Evolutionary conservation across 1,139 yeast species (phyloP), one percentile per base, ranked within the genome.

Genomic region (Suhomyces choctaworum): DNA sequence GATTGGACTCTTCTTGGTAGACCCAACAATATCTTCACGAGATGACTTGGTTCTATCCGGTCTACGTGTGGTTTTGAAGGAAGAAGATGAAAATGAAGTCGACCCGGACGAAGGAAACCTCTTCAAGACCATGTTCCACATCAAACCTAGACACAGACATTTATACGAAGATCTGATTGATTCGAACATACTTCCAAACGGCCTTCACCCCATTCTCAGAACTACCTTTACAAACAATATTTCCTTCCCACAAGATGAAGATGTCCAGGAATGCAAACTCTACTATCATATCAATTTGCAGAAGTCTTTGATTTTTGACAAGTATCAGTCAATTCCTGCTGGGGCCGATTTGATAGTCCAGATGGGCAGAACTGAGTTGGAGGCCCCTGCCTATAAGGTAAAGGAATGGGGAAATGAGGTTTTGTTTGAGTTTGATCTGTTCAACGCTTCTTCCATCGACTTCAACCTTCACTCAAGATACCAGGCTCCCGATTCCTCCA

Each of bases 371-470:
- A 42, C 49, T 9, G 70, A 70, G 44, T 50, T 70, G 39, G 76
- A 70, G 44, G 50, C 66, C n/a, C 76, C 76, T 0, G 73, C 55
- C 26, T 70, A 70, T 45, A 53, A 56, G 23, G 50, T 68, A 1
- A 33, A 42, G 2, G 58, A 59, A 39, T 70, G 76, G 76, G 76
- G 76, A 0, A 62, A 56, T 37, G 74, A 69, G 40, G 39, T 67
- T 3, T 47, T 70, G 26, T 47, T 69, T 34, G 64, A 65, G 40
- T 45, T 63, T 9, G 48, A 47, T 10, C 34, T 39, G 7, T 36
- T 37, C 22, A 36, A 37, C 26, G 30, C 2, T n/a, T 29, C 15
- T 2, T 39, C 41, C 8, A 46, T 58, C 9, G 58, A 58, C 19
- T 45, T 67, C 8, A 60, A 61, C 7, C 42, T 67, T 12, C 73